Evolutionary conservation across 2,329 filamentous ascomycete genomes (phyloP), one percentile per base, ranked within the genome.

Genomic region (Arthrobotrys sphaeroides): DNA sequence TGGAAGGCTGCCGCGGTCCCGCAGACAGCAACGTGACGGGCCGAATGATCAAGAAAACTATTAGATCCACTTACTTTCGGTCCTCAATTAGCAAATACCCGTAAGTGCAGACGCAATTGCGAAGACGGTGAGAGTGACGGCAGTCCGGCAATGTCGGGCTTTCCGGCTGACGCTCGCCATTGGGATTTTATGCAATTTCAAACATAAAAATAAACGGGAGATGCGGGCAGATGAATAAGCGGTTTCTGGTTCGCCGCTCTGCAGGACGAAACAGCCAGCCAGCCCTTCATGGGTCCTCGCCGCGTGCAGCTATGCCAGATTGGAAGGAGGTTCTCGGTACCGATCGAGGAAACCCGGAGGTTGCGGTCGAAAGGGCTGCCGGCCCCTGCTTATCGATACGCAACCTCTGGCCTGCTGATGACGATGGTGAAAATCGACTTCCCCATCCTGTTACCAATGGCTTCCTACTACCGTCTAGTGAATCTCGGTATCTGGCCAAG

Each of bases 261-360:
- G 24, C 40, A 57, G 45, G 38, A 16, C 24, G 43, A 60, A 67
- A 57, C 43, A 53, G 51, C 36, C 33, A 43, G 55, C 55, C 57
- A 53, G 51, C 36, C 33, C 55, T 43, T 45, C 57, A 61, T 62
- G 55, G 42, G 45, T 57, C 13, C 18, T 16, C 40, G 26, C 22
- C 12, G 62, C 38, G 45, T 24, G 64, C 47, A 42, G 18, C 57
- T 47, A 59, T 49, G 66, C 66, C 55, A 55, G 51, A 70, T 42
- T 70, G 66, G 66, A 70, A 70, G 66, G 66, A 70, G 66, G 55
- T 33, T 40, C 55, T 61, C 57, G 45, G 38, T 61, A 70, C 66
- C 66, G 36, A 53, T 59, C 40, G 5, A 62, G 40, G 22, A 31
- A 70, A 62, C 55, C 66, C 45, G 65, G 65, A 70, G 24, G 26